A percentile compares a stretch with the other conserved stretches of the same genome.
phyloP scores from a whole-genome alignment of 2,329 filamentous ascomycete genomes.

The Gyromitra esculenta region DNA sequence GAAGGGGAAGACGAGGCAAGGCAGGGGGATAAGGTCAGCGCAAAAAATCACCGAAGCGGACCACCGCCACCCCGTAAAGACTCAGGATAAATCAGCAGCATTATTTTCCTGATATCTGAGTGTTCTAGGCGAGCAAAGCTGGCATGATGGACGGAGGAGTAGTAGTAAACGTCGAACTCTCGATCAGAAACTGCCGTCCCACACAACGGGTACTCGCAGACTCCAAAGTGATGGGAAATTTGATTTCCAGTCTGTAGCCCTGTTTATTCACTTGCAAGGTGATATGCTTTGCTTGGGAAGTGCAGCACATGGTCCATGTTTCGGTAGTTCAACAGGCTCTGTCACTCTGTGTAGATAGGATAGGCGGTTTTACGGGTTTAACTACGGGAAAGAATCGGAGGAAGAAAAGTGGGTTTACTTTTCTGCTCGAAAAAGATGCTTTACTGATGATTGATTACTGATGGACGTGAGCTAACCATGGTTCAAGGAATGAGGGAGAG shows the following conservation, averaged over 20 bases:
- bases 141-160: neutral
- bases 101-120: constrained; percentile 14
- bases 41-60: constrained; percentile 39
- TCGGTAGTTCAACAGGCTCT: constrained; percentile 30
- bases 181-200: constrained; percentile 44
- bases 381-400: constrained; percentile 28
- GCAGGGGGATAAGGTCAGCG: constrained; percentile 24
- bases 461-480: constrained; percentile 31
- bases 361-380: constrained; percentile 14
- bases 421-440: constrained; percentile 31
- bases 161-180: constrained; percentile 35
- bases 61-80: constrained; percentile 10
- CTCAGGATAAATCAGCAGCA: constrained; percentile 7
- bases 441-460: constrained; percentile 49
- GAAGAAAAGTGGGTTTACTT: neutral
- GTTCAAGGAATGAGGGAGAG: constrained; percentile 22
- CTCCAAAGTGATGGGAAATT: constrained; percentile 39
- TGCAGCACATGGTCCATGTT: constrained; percentile 43
- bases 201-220: constrained; percentile 48
- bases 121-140: constrained; percentile 15
- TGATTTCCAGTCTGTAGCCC: constrained; percentile 16
- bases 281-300: constrained; percentile 20
- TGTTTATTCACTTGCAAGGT: constrained; percentile 3
- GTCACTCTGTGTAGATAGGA: constrained; percentile 14
- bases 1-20: constrained; percentile 38